Evolutionary conservation across 2,329 filamentous ascomycete species (phyloP).

Genomic region (Arthrobotrys entomopaga): DNA sequence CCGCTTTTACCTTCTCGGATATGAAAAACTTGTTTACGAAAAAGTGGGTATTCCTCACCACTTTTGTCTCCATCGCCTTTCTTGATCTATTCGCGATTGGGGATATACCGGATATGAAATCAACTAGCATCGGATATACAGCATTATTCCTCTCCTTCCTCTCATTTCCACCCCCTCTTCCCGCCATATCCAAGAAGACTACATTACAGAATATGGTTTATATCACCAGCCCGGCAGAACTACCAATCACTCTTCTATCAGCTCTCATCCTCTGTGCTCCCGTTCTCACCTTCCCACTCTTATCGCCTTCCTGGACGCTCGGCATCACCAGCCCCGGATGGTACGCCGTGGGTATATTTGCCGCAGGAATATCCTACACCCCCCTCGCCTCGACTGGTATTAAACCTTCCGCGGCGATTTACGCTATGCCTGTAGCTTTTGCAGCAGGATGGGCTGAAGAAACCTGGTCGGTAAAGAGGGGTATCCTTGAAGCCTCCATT

Average conservation of each 20-base stretch:
- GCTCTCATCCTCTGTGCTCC: conserved; percentile 29
- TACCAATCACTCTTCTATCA: conserved; percentile 35
- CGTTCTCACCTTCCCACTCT: conserved; percentile 32
- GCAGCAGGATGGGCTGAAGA: conserved; percentile 47
- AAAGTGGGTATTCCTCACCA: conserved; percentile 45
- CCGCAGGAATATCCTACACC: conserved; percentile 35
- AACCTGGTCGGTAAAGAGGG: conserved; percentile 29
- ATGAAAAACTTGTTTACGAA: conserved; percentile 32
- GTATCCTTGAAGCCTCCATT: conserved; percentile 34
- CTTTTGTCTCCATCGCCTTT: conserved; percentile 39
- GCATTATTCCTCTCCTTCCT: conserved; percentile 22
- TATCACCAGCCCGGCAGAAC: conserved; percentile 30
- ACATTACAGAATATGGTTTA: conserved; percentile 1
- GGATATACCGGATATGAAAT: conserved; percentile 32
- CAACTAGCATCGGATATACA: conserved; percentile 33
- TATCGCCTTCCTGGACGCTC: conserved; percentile 25
- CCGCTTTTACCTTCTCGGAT: conserved; percentile 28
- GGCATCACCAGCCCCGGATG: conserved; percentile 47
- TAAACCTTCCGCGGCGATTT: conserved; percentile 24
- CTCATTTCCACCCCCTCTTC: conserved; percentile 37
- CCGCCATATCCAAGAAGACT: conserved; percentile 1
- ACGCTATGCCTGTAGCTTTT: conserved; percentile 25
- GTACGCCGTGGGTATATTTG: conserved; percentile 44
- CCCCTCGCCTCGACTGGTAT: conserved; percentile 22
- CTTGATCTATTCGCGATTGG: conserved; percentile 44